These are phyloP conservation scores for Typha latifolia DNA, from an alignment of 176 grass and related monocot species.

Conservation along the genomic window DNA sequence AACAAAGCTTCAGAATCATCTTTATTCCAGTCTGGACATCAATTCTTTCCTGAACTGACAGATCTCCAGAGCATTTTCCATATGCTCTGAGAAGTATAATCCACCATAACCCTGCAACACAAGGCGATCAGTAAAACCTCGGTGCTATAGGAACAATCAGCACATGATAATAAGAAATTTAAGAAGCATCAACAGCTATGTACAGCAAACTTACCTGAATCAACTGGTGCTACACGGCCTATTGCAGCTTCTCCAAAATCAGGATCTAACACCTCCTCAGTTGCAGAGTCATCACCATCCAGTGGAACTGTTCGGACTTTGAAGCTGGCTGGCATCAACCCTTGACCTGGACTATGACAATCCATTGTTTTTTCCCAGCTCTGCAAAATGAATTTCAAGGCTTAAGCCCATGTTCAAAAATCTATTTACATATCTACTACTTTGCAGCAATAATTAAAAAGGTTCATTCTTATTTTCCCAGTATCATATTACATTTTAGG, in stretches of 20 bases:
- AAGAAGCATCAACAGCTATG: not conserved
- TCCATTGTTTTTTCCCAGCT: conserved; percentile 99
- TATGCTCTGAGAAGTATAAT: conserved; percentile 89
- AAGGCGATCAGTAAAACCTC: not conserved
- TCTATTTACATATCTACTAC: no score
- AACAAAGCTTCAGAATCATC: conserved; percentile 85
- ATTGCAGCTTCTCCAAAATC: conserved; percentile 94
- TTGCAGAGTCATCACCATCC: conserved; percentile 65
- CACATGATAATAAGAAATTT: conserved; percentile 6
- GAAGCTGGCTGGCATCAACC: conserved; percentile 88
- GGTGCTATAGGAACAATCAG: not conserved
- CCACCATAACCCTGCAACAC: conserved; percentile 73
- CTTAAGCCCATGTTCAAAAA: not conserved
- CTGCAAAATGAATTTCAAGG: conserved; percentile 26
- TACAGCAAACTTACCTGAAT: conserved; percentile 48
- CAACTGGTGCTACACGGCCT: conserved; percentile 87
- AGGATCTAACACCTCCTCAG: conserved; percentile 81
- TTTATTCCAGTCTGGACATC: conserved; percentile 95
- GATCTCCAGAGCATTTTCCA: conserved; percentile 80
- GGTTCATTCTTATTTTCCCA: no score
- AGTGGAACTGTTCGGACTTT: conserved; percentile 76
- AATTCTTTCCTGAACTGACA: conserved; percentile 82
- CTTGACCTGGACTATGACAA: conserved; percentile 88
- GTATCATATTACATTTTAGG: no score
- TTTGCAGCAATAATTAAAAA: no score